Conservation (phyloP, 306 rosid genomes). For the Fragaria vesca region DNA sequence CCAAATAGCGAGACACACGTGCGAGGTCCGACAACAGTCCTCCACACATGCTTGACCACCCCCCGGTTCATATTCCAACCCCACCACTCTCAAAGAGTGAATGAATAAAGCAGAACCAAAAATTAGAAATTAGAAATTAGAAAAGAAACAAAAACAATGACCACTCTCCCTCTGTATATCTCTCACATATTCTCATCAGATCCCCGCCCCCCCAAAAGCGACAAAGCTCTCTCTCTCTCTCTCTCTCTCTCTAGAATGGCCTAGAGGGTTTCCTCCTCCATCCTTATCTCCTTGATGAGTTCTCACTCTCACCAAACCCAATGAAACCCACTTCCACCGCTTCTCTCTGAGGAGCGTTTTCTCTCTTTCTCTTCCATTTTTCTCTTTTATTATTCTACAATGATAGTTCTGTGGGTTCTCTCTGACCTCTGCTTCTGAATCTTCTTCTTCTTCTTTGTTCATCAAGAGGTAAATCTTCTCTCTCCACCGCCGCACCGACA, state of each 20-base stretch:
- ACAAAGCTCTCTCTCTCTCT: too few relatives aligned
- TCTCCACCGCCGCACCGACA: conserved; percentile 19
- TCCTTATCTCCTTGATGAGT: conserved; percentile 1
- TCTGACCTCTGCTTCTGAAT: conserved; percentile 1
- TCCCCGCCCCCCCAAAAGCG: conserved; percentile 52
- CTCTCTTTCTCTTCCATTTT: neutral
- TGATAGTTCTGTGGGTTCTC: neutral
- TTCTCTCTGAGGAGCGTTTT: neutral
- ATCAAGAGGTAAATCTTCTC: conserved; percentile 4
- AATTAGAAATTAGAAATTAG: neutral
- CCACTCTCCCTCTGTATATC: conserved; percentile 27
- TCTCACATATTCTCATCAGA: conserved; percentile 67
- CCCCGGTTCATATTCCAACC: neutral
- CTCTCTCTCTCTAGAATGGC: conserved; percentile 18
- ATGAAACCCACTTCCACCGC: conserved; percentile 8
- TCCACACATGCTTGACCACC: neutral
- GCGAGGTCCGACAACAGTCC: conserved; percentile 6
- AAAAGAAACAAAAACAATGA: neutral
- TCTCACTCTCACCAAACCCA: neutral
- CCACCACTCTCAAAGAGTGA: neutral
- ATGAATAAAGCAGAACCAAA: neutral
- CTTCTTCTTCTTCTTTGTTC: conserved; percentile 3
- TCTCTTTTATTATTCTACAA: neutral
- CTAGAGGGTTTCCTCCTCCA: neutral
- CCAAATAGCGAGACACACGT: neutral